Conservation (phyloP, 495 filamentous ascomycete species). For the Aspergillus wentii region DNA sequence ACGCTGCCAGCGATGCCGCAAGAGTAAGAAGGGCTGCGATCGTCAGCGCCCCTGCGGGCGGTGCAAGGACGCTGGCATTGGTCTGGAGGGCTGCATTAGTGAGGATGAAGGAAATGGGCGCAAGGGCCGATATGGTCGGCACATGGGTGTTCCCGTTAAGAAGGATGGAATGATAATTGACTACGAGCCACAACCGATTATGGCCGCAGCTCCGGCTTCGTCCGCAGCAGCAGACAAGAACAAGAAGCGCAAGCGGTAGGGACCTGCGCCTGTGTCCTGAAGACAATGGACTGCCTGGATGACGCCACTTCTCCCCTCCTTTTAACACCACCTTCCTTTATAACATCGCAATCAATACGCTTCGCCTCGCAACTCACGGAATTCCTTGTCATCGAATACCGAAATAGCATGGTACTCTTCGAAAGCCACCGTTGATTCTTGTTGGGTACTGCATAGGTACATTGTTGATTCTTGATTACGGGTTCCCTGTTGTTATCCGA, state of each 20-base stretch:
- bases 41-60: slow-evolving; percentile 89
- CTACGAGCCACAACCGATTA: slow-evolving; percentile 29
- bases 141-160: slow-evolving; percentile 93
- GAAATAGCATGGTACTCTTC: neutral
- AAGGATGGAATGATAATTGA: too few species aligned
- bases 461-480: slow-evolving; percentile 1
- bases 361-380: too few species aligned
- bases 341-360: neutral
- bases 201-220: slow-evolving; percentile 25
- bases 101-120: slow-evolving; percentile 95
- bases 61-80: slow-evolving; percentile 93
- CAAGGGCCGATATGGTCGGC: slow-evolving; percentile 91
- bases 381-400: too few species aligned
- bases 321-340: neutral
- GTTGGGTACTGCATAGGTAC: too few species aligned
- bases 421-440: too few species aligned
- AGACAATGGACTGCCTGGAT: neutral
- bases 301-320: slow-evolving; percentile 1
- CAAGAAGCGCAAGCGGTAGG: slow-evolving; percentile 69
- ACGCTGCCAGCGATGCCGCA: slow-evolving; percentile 95
- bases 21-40: slow-evolving; percentile 99
- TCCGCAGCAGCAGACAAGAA: slow-evolving; percentile 49
- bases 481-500: neutral
- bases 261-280: neutral
- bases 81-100: slow-evolving; percentile 86